phyloP scores from a whole-genome alignment of 2,329 filamentous ascomycete genomes.

The Phaeosphaeria sp. region DNA sequence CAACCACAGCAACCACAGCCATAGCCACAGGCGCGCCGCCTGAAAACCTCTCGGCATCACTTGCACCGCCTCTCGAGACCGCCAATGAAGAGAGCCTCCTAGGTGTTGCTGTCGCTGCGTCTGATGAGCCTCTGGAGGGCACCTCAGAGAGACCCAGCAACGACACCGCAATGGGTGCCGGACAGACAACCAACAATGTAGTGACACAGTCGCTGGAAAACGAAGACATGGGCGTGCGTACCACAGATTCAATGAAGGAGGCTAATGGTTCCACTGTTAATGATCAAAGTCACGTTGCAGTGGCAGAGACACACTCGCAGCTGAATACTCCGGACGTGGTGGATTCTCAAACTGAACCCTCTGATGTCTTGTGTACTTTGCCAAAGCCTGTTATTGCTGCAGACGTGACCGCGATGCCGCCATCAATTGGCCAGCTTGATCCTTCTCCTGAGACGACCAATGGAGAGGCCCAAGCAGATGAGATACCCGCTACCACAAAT shows the following conservation, averaged over 20 bases:
- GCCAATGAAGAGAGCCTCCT: conserved; percentile 22
- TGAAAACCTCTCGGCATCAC: conserved; percentile 22
- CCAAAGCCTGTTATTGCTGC: conserved; percentile 1
- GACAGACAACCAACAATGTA: not conserved
- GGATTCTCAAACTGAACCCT: conserved; percentile 1
- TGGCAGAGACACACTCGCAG: not conserved
- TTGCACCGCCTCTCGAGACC: conserved; percentile 23
- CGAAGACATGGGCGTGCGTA: not conserved
- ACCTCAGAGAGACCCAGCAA: conserved; percentile 3
- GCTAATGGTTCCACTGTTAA: not conserved
- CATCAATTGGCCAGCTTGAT: not conserved
- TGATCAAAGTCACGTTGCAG: not conserved
- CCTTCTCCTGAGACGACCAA: not conserved
- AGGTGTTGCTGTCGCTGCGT: conserved; percentile 26
- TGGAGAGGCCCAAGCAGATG: not conserved
- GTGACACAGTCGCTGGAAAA: not conserved
- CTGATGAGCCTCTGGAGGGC: conserved; percentile 14
- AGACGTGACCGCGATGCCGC: not conserved
- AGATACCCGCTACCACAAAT: not conserved
- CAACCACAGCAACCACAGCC: conserved; percentile 21
- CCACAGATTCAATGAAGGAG: not conserved
- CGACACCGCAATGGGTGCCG: not conserved
- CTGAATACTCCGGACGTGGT: not conserved
- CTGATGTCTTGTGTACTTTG: not conserved
- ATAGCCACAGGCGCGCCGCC: conserved; percentile 24